phyloP scores from a whole-genome alignment of 176 grass and related monocot genomes.

The Zea luxurians region DNA sequence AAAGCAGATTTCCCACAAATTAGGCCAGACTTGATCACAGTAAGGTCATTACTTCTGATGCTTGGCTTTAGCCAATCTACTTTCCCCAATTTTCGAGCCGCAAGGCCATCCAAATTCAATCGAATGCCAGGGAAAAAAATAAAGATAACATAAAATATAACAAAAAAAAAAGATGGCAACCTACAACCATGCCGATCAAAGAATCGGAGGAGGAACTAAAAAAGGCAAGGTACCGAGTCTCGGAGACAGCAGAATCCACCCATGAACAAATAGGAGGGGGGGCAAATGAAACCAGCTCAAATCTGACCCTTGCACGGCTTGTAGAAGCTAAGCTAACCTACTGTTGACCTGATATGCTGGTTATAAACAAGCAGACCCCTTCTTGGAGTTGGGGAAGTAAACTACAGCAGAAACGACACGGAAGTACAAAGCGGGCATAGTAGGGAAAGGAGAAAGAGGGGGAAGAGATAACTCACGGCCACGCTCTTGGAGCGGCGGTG shows the following conservation, averaged over 20 bases:
- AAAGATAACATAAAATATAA: not conserved
- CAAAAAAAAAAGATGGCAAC: not conserved
- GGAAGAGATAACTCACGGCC: slow-evolving; percentile 41
- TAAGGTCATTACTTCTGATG: not conserved
- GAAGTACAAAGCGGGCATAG: slow-evolving; percentile 15
- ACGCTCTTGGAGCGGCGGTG: slow-evolving; percentile 85
- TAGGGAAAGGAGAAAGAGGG: slow-evolving; percentile 13
- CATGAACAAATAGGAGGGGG: slow-evolving; percentile 25
- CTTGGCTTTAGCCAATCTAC: not conserved
- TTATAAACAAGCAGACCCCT: slow-evolving; percentile 44
- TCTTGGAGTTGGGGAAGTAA: slow-evolving; percentile 52
- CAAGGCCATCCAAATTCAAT: not conserved
- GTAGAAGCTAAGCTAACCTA: slow-evolving; percentile 25
- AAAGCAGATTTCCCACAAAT: slow-evolving; percentile 21
- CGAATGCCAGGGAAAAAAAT: not conserved
- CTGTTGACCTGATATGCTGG: slow-evolving; percentile 12
- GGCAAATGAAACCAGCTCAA: slow-evolving; percentile 24
- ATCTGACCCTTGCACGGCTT: slow-evolving; percentile 23
- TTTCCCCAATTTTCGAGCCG: not conserved
- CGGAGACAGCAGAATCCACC: slow-evolving; percentile 41
- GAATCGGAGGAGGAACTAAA: slow-evolving; percentile 19
- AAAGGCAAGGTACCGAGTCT: slow-evolving; percentile 33
- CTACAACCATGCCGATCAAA: slow-evolving; percentile 15
- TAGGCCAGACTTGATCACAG: slow-evolving; percentile 3
- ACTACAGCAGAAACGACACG: slow-evolving; percentile 33